These are phyloP conservation scores for Baudoinia panamericana DNA, from an alignment of 495 filamentous ascomycete genomes.

Conservation along the genomic window DNA sequence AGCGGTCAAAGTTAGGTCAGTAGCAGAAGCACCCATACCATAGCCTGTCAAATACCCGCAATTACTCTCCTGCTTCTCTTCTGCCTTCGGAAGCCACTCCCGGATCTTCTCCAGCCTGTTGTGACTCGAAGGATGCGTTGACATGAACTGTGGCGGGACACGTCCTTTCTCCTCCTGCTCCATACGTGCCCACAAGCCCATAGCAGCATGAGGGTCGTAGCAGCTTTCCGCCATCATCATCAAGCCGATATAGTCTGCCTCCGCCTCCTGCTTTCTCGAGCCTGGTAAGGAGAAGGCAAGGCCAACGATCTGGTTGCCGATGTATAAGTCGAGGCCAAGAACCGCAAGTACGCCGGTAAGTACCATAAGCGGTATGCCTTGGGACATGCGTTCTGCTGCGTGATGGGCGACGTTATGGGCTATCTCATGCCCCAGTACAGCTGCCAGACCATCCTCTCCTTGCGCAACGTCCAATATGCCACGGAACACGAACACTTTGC, in stretches of 20 bases:
- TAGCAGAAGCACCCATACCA: no score
- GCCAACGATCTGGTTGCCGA: slow-evolving; percentile 41
- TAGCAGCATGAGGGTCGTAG: slow-evolving; percentile 64
- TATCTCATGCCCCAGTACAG: slow-evolving; percentile 85
- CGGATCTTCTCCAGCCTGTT: slow-evolving; percentile 58
- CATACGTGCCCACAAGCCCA: slow-evolving; percentile 67
- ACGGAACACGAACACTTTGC: slow-evolving; percentile 86
- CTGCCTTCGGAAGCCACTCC: slow-evolving; percentile 37
- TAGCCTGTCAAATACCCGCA: slow-evolving; percentile 7
- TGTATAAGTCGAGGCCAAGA: slow-evolving; percentile 36
- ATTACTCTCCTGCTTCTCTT: slow-evolving; percentile 13
- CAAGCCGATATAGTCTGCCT: slow-evolving; percentile 82
- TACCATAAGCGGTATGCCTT: slow-evolving; percentile 40
- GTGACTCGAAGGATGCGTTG: slow-evolving; percentile 70
- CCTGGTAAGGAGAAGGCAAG: slow-evolving; percentile 56
- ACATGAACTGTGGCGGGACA: slow-evolving; percentile 61
- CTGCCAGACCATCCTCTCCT: slow-evolving; percentile 64
- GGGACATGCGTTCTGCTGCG: slow-evolving; percentile 59
- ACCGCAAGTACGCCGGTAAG: slow-evolving; percentile 37
- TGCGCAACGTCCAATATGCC: slow-evolving; percentile 60
- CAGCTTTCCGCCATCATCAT: slow-evolving; percentile 54
- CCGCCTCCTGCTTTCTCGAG: slow-evolving; percentile 53
- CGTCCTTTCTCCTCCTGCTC: slow-evolving; percentile 40
- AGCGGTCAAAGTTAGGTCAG: no score
- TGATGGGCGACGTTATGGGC: slow-evolving; percentile 84